phyloP scores from a whole-genome alignment of 495 filamentous ascomycete species.

The Glutinoglossum americanum region DNA sequence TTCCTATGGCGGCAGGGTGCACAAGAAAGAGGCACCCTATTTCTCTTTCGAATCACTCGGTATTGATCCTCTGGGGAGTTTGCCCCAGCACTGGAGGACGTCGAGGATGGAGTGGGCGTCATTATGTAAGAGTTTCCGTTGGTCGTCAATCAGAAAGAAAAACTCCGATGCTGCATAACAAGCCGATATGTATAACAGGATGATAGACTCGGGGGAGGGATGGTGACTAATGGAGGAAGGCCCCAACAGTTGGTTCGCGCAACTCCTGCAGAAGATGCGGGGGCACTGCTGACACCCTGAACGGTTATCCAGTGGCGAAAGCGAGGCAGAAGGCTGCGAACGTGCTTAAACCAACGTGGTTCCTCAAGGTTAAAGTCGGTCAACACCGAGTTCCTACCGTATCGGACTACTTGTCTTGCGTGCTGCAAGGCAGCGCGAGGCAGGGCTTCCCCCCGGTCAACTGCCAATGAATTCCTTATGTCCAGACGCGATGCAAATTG shows the following conservation, averaged over 20 bases:
- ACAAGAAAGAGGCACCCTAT: slow-evolving; percentile 84
- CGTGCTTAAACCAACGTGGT: neutral
- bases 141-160: neutral
- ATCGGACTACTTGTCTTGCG: neutral
- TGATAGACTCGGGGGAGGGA: neutral
- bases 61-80: slow-evolving; percentile 76
- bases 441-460: neutral
- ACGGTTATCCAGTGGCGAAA: neutral
- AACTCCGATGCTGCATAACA: neutral
- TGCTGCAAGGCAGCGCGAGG: neutral
- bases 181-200: neutral
- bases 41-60: slow-evolving; percentile 80
- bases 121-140: neutral
- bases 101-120: slow-evolving; percentile 85
- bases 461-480: neutral
- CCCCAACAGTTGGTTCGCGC: neutral
- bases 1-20: slow-evolving; percentile 87
- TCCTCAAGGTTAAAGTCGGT: neutral
- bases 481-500: neutral
- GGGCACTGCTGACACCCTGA: neutral
- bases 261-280: neutral
- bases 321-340: neutral
- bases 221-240: neutral
- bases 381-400: neutral
- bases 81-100: slow-evolving; percentile 44